phyloP scores from a whole-genome alignment of 768 basidiomycete species.

The Leccinum longicurvipes region DNA sequence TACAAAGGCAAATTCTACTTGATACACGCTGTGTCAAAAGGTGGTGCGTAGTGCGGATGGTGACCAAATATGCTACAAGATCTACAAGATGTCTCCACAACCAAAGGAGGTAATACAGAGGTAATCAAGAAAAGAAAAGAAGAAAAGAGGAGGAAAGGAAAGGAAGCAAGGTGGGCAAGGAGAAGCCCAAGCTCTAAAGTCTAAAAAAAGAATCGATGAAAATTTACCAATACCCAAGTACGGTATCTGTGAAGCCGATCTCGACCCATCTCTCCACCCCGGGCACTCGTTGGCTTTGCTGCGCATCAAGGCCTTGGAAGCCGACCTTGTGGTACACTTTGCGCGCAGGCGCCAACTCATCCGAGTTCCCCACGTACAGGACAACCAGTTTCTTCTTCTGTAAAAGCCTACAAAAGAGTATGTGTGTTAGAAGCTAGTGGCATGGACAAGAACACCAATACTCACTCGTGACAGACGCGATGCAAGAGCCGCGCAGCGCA shows the following conservation, averaged over 20 bases:
- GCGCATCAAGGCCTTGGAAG: constrained; percentile 16
- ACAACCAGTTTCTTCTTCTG: constrained; percentile 36
- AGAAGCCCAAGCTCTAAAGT: neutral
- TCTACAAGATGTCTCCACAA: constrained; percentile 8
- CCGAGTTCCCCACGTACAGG: constrained; percentile 55
- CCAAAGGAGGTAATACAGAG: neutral
- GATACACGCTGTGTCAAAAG: neutral
- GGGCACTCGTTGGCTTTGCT: constrained; percentile 1
- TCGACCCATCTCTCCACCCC: constrained; percentile 22
- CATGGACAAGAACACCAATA: constrained; percentile 3
- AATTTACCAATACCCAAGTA: constrained; percentile 17
- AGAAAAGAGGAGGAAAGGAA: too few species aligned
- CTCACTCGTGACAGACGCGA: constrained; percentile 53
- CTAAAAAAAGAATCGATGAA: too few species aligned
- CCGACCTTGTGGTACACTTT: constrained; percentile 21
- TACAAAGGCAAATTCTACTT: neutral
- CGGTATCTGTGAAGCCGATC: constrained; percentile 13
- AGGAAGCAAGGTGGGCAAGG: too few species aligned
- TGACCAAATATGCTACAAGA: constrained; percentile 13
- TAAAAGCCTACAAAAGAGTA: constrained; percentile 27
- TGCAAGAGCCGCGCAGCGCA: constrained; percentile 63
- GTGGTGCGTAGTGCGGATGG: neutral
- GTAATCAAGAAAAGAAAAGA: neutral
- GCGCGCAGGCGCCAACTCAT: constrained; percentile 16
- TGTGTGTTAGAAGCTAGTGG: too few species aligned